phyloP scores from a whole-genome alignment of 306 rosid species.

The Lathyrus tuberosus region DNA sequence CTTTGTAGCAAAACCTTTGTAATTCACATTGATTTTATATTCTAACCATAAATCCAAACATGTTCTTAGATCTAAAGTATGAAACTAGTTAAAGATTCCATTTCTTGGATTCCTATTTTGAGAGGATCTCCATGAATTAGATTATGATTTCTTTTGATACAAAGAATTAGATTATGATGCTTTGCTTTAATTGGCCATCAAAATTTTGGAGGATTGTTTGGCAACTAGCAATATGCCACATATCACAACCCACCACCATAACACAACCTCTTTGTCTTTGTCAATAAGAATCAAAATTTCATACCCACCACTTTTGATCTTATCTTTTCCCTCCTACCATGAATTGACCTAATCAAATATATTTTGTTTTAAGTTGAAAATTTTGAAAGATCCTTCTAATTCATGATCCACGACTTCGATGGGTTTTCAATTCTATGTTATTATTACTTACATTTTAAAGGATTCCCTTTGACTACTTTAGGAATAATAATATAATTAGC shows the following conservation, averaged over 20 bases:
- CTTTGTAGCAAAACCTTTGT: too few species aligned
- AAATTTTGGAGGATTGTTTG: conserved; percentile 49
- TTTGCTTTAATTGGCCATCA: conserved; percentile 41
- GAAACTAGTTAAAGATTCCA: conserved; percentile 22
- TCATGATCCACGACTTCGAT: conserved; percentile 41
- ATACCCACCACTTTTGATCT: conserved; percentile 39
- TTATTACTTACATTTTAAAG: conserved; percentile 58
- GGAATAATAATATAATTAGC: conserved; percentile 32
- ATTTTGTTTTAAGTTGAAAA: conserved; percentile 44
- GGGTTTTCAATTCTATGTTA: conserved; percentile 53
- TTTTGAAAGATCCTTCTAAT: conserved; percentile 38
- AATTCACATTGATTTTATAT: too few species aligned
- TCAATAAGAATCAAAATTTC: conserved; percentile 43
- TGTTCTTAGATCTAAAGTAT: background rate
- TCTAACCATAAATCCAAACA: too few species aligned
- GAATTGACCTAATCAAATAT: conserved; percentile 45
- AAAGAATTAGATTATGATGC: background rate
- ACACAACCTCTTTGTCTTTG: conserved; percentile 38
- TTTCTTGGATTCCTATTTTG: conserved; percentile 53
- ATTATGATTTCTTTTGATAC: conserved; percentile 16
- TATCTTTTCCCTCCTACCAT: background rate
- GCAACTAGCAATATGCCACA: conserved; percentile 49
- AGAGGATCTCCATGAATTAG: conserved; percentile 40
- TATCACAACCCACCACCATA: conserved; percentile 45
- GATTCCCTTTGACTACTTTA: conserved; percentile 65